Evolutionary conservation across 148 eudicot genomes (phyloP), one percentile per base, ranked within the genome.

Genomic region (Rhododendron williamsianum): DNA sequence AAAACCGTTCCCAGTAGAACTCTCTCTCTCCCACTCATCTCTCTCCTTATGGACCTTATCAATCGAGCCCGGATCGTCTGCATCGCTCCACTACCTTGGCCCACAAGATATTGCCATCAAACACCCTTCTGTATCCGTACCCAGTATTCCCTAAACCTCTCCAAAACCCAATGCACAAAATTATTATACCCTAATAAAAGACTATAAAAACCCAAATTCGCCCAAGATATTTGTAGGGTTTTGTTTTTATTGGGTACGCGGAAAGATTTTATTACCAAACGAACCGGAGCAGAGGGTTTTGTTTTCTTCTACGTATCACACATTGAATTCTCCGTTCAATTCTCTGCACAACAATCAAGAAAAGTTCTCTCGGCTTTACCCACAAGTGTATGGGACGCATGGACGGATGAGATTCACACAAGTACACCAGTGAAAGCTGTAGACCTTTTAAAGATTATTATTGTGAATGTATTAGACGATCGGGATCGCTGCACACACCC

Each of bases 391-490:
- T 65, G 33, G 25, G 35, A 27, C 1, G 36, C 12, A 3, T 30
- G 36, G 74, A 69, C 74, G 74, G 74, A 12, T 69, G 74, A 27
- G 74, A 69, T 69, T 69, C 2, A 11, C 19, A 12, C 30, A 0
- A n/a, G 18, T 13, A 27, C 36, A 27, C 74, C 3, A 30, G 33
- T 1, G 76, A 13, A 13, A 4, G 15, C 76, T 71, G 41, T 27
- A 30, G 72, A n/a, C 33, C 2, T 54, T 9, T 9, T n/a, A n/a
- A 23, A 25, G 76, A 12, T 30, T 71, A 30, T 67, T 36, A 41
- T 6, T 41, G 45, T 41, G 76, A 71, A 78, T 69, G 80, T 85
- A n/a, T n/a, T n/a, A 88, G 78, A 88, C 77, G 25, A 63, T 80
- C 33, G 15, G 15, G 76, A 15, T 49, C 76, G 74, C 60, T 52